Conservation (phyloP, 2,329 filamentous ascomycete genomes). For the Atkinsonella texensis region DNA sequence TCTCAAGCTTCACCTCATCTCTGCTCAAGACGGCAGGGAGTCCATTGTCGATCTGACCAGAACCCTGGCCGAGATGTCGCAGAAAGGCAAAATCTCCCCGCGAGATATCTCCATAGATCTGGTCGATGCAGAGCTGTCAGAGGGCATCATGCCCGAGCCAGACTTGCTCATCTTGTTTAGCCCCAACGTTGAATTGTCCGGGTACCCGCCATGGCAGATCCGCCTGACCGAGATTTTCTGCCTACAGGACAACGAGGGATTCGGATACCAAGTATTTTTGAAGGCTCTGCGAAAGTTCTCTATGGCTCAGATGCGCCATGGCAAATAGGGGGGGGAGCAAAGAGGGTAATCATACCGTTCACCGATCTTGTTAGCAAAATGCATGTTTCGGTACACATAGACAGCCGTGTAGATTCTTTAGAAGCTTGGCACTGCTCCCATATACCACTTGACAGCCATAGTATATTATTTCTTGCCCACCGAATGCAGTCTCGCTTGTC, state of each 20-base stretch:
- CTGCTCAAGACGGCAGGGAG: slow-evolving; percentile 77
- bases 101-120: slow-evolving; percentile 76
- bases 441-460: background rate
- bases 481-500: background rate
- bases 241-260: slow-evolving; percentile 62
- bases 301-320: slow-evolving; percentile 78
- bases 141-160: slow-evolving; percentile 74
- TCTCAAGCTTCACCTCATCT: slow-evolving; percentile 63
- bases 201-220: slow-evolving; percentile 95
- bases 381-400: background rate
- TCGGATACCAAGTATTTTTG: slow-evolving; percentile 91
- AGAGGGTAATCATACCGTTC: background rate
- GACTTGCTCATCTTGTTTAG: slow-evolving; percentile 83
- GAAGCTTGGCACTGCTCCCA: background rate
- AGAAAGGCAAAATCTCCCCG: slow-evolving; percentile 69
- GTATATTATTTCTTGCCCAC: background rate
- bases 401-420: slow-evolving; percentile 4
- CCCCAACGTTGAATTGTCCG: slow-evolving; percentile 69
- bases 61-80: slow-evolving; percentile 89
- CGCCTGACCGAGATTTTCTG: slow-evolving; percentile 89
- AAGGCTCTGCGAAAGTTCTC: slow-evolving; percentile 74
- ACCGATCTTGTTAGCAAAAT: background rate
- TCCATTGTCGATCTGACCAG: slow-evolving; percentile 93
- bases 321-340: slow-evolving; percentile 32
- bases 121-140: slow-evolving; percentile 76